Evolutionary conservation across 2,329 filamentous ascomycete species (phyloP), one percentile per base, ranked within the genome.

Genomic region (Apiospora arundinis): DNA sequence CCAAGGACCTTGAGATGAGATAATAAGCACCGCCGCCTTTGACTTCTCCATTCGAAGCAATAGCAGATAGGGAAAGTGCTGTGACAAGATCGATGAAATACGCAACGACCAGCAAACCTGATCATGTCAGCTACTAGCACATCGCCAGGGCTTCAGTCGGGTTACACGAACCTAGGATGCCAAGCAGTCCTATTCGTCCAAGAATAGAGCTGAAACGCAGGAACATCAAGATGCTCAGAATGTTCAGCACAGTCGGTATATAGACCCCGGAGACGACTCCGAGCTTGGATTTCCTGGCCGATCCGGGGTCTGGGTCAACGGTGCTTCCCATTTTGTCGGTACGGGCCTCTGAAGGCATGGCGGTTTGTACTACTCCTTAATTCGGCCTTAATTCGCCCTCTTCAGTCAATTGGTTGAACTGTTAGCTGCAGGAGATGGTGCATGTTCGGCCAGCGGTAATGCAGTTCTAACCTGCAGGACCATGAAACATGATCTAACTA

Each of bases 191-290:
- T 73, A 92, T 88, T 78, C 95, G 92, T 11, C 94, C 94, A 28
- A 97, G 85, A 71, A 97, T 93, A 76, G 94, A 91, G 28, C 94
- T 94, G 80, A 97, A 97, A 28, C 94, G 90, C 76, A 97, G 85
- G 82, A 97, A 97, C 93, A 97, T 97, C 73, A 97, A 88, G 81
- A 97, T 97, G 76, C 93, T 95, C 75, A 97, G 84, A 56, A 97
- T 94, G 81, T 96, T 97, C 75, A 97, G 85, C 73, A 92, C 95
- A n/a, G 94, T 94, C 1, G 94, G 94, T 21, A 97, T 92, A 80
- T 95, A 97, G 67, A 97, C 92, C 9, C 93, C 93, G 4, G 91
- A 93, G 75, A 94, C 90, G 11, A 90, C 91, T 48, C 93, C 93
- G 71, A 97, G 86, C 82, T 96, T 96, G 75, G 87, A 78, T 73